Conservation (phyloP, 2,329 filamentous ascomycete genomes). For the Fusarium burgessii region DNA sequence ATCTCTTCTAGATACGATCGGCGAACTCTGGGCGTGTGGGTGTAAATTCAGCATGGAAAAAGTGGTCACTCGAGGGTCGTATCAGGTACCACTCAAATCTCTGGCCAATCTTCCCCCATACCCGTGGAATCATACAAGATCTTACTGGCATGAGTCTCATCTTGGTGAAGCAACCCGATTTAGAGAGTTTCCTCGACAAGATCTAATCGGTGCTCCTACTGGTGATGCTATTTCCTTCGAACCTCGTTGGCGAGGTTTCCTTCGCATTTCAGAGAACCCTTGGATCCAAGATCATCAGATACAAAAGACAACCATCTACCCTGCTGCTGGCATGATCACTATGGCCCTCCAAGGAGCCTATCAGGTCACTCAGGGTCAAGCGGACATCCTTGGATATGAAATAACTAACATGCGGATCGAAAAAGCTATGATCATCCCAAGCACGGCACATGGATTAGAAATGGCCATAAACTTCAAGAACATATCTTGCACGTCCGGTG, state of each 20-base stretch:
- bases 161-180: constrained; percentile 58
- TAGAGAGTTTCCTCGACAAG: constrained; percentile 59
- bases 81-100: constrained; percentile 46
- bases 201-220: constrained; percentile 62
- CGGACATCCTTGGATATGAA: constrained; percentile 54
- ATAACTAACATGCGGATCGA: constrained; percentile 60
- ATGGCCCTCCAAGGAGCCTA: constrained; percentile 63
- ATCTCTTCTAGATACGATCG: constrained; percentile 50
- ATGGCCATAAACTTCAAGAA: constrained; percentile 60
- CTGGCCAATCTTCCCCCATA: constrained; percentile 63
- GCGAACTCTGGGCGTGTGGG: constrained; percentile 55
- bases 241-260: constrained; percentile 62
- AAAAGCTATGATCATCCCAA: constrained; percentile 64
- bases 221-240: constrained; percentile 59
- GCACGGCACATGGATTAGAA: constrained; percentile 61
- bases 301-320: constrained; percentile 63
- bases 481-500: not conserved
- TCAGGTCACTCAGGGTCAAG: constrained; percentile 51
- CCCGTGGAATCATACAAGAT: constrained; percentile 65
- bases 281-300: constrained; percentile 66
- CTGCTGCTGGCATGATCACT: constrained; percentile 61
- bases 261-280: constrained; percentile 62
- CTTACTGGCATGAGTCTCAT: constrained; percentile 67
- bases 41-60: constrained; percentile 49
- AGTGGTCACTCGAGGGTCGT: constrained; percentile 40